phyloP scores from a whole-genome alignment of 306 rosid genomes.

The Aeschynomene evenia region DNA sequence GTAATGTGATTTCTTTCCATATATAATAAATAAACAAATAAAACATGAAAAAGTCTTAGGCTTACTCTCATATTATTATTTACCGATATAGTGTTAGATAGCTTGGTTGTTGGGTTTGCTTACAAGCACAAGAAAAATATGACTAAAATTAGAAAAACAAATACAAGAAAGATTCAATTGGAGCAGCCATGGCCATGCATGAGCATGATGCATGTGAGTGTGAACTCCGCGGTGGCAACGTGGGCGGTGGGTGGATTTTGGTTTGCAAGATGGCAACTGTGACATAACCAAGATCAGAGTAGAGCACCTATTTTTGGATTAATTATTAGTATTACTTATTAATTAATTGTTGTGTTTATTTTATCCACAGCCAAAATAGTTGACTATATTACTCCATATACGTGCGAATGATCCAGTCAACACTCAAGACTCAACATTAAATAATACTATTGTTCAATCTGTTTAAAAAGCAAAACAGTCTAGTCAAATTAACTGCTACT shows the following conservation, averaged over 20 bases:
- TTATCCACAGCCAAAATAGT: constrained; percentile 27
- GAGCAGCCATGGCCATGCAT: neutral
- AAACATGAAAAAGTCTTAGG: neutral
- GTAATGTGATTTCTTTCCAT: no score
- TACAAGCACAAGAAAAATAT: neutral
- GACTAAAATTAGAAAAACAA: neutral
- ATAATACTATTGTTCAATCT: neutral
- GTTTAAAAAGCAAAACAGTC: neutral
- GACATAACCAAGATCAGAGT: neutral
- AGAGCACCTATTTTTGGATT: neutral
- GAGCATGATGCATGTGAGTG: neutral
- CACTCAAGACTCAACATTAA: neutral
- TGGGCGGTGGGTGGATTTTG: neutral
- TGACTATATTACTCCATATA: constrained; percentile 25
- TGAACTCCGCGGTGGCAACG: neutral
- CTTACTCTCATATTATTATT: neutral
- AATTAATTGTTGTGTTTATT: neutral
- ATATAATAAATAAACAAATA: no score
- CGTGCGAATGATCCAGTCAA: neutral
- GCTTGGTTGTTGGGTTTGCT: neutral
- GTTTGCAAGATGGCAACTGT: neutral
- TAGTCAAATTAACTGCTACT: neutral
- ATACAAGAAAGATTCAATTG: neutral
- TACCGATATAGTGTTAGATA: neutral
- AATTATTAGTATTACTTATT: neutral